Percentiles rank a stretch among this genome's conserved stretches.
Conservation (phyloP, 495 filamentous ascomycete species). For the Venustampulla echinocandica region DNA sequence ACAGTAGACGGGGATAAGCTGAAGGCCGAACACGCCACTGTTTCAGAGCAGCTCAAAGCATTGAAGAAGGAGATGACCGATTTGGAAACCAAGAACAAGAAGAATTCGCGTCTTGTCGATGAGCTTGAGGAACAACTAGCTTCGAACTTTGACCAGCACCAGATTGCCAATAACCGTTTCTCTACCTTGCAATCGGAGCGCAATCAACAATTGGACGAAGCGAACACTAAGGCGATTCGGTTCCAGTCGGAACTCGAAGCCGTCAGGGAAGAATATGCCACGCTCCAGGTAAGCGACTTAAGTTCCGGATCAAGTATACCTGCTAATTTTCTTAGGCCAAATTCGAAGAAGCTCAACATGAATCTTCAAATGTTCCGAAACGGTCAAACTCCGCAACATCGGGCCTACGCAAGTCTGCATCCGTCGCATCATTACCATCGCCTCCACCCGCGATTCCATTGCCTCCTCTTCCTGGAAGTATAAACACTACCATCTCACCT, state of each 20-base stretch:
- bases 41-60: slow-evolving; percentile 60
- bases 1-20: slow-evolving; percentile 27
- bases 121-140: slow-evolving; percentile 97
- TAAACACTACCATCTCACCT: slow-evolving; percentile 12
- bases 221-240: slow-evolving; percentile 36
- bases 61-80: slow-evolving; percentile 63
- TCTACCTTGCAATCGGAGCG: slow-evolving; percentile 65
- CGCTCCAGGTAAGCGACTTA: slow-evolving; percentile 50
- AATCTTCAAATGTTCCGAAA: slow-evolving; percentile 35
- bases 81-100: slow-evolving; percentile 57
- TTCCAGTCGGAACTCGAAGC: slow-evolving; percentile 48
- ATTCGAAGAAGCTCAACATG: slow-evolving; percentile 41
- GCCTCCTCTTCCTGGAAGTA: slow-evolving; percentile 66
- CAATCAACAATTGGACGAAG: slow-evolving; percentile 51
- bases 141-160: slow-evolving; percentile 86
- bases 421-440: slow-evolving; percentile 76
- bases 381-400: slow-evolving; percentile 58
- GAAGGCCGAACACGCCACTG: slow-evolving; percentile 49
- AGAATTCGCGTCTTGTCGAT: slow-evolving; percentile 82
- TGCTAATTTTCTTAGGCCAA: slow-evolving; percentile 46
- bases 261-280: slow-evolving; percentile 50
- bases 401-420: slow-evolving; percentile 75
- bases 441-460: slow-evolving; percentile 88
- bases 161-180: slow-evolving; percentile 67
- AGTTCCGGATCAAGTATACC: neutral